These are phyloP conservation scores for Raphidocelis subcapitata DNA, from an alignment of 139 green algal species.

Conservation along the genomic window DNA sequence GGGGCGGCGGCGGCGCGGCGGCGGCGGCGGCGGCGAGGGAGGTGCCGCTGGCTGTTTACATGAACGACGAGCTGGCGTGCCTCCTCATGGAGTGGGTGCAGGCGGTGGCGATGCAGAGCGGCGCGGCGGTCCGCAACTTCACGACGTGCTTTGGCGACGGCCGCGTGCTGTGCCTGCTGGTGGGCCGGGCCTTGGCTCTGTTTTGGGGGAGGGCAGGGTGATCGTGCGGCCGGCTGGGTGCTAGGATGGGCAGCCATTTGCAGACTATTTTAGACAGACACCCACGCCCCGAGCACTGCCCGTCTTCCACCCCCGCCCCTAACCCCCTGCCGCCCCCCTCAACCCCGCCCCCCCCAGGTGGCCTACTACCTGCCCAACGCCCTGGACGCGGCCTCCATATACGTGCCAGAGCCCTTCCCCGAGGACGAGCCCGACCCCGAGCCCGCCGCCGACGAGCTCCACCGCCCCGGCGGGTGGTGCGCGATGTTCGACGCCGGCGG, in stretches of 20 bases:
- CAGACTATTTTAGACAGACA: background rate
- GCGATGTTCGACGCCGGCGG: constrained; percentile 49
- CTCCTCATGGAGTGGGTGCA: constrained; percentile 74
- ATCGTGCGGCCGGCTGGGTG: background rate
- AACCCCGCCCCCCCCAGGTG: constrained; percentile 41
- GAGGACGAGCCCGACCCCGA: background rate
- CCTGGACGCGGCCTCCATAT: constrained; percentile 37
- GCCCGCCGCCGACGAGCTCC: background rate
- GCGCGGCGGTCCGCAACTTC: constrained; percentile 57
- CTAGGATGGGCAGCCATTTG: background rate
- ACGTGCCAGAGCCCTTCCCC: constrained; percentile 13
- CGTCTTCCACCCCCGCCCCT: background rate
- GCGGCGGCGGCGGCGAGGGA: background rate
- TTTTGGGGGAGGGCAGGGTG: background rate
- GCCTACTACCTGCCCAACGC: constrained; percentile 65
- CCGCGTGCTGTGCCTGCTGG: constrained; percentile 71
- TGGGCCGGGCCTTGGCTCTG: constrained; percentile 36
- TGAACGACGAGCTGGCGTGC: constrained; percentile 32
- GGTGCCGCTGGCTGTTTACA: constrained; percentile 26
- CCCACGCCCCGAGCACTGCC: background rate
- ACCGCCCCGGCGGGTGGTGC: constrained; percentile 35
- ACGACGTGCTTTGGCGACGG: constrained; percentile 72
- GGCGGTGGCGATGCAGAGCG: constrained; percentile 55
- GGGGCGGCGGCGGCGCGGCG: no score
- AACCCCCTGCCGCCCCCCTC: background rate